Evolutionary conservation across 495 filamentous ascomycete species (phyloP).

Genomic region (Daldinia concentrica): DNA sequence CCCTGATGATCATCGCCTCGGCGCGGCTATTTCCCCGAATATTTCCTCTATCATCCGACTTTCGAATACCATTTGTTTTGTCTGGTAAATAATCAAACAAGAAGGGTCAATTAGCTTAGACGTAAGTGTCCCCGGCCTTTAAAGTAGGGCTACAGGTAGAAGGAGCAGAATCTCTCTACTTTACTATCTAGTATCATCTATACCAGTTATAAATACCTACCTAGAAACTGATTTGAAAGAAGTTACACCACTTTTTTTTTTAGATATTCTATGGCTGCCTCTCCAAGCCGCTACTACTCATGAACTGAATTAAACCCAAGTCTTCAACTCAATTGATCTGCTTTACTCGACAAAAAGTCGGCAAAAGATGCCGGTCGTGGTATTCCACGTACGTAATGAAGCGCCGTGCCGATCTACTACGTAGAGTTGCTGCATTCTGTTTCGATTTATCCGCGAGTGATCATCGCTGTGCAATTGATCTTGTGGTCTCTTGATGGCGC

Average conservation of each 20-base stretch:
- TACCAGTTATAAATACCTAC: neutral
- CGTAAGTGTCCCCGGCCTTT: neutral
- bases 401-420: neutral
- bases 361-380: neutral
- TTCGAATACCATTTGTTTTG: neutral
- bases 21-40: constrained; percentile 4
- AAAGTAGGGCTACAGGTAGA: too few relatives aligned
- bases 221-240: too few relatives aligned
- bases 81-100: neutral
- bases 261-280: neutral
- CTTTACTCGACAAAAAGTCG: neutral
- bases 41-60: neutral
- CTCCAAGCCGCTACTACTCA: neutral
- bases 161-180: neutral
- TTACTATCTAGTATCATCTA: neutral
- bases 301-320: too few relatives aligned
- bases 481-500: neutral
- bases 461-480: constrained; percentile 10
- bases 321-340: neutral
- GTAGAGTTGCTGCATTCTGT: neutral
- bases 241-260: neutral
- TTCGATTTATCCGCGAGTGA: constrained; percentile 19
- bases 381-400: constrained; percentile 4
- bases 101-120: neutral
- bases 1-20: constrained; percentile 24